phyloP scores from a whole-genome alignment of 1,139 yeast species.

The Taphrina confusa region DNA sequence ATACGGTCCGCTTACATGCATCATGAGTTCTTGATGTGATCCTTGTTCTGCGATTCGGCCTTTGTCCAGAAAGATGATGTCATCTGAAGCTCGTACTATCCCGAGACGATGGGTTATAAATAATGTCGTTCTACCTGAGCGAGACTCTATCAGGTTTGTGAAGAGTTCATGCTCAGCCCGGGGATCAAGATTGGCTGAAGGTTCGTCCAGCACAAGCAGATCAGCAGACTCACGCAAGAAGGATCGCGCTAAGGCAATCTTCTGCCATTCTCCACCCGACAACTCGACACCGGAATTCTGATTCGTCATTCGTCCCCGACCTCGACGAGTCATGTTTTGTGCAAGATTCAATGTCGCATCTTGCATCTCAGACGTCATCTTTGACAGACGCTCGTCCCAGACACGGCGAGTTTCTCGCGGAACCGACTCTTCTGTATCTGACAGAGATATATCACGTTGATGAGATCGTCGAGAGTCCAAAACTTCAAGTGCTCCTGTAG shows the following conservation, averaged over 20 bases:
- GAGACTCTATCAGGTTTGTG: conserved; percentile 75
- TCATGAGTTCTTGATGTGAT: conserved; percentile 67
- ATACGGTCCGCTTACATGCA: conserved; percentile 49
- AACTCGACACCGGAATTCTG: conserved; percentile 5
- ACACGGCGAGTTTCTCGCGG: not conserved
- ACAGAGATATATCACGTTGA: not conserved
- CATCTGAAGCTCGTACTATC: conserved; percentile 88
- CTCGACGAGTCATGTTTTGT: not conserved
- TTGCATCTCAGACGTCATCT: conserved; percentile 2
- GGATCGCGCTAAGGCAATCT: conserved; percentile 25
- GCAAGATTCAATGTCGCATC: not conserved
- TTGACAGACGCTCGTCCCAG: conserved; percentile 15
- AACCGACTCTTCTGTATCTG: not conserved
- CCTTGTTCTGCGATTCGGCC: conserved; percentile 90
- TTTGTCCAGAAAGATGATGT: conserved; percentile 78
- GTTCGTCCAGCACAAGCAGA: conserved; percentile 85
- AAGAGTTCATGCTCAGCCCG: conserved; percentile 63
- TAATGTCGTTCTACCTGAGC: conserved; percentile 70
- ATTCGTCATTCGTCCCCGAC: not conserved
- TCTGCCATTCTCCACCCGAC: conserved; percentile 33
- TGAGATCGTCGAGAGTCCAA: conserved; percentile 7
- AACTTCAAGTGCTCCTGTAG: conserved; percentile 19
- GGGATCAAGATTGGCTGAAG: conserved; percentile 96
- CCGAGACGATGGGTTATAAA: conserved; percentile 95
- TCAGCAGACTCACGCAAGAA: conserved; percentile 20